These are phyloP conservation scores for Gastrolobium bilobum DNA, from an alignment of 306 rosid species.

Conservation along the genomic window DNA sequence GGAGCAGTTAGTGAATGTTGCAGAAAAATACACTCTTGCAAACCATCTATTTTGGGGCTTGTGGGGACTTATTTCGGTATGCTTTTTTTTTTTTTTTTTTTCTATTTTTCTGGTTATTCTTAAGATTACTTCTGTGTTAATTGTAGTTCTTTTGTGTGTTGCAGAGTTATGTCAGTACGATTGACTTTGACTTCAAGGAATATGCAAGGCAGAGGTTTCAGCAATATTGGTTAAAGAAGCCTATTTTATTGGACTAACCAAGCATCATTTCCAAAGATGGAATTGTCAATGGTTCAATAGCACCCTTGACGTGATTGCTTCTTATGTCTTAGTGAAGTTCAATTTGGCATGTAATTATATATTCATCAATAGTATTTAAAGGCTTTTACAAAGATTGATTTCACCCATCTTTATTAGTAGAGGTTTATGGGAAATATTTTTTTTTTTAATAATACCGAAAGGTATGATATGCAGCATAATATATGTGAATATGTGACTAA, in stretches of 20 bases:
- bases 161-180: constrained; percentile 84
- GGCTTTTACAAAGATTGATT: background rate
- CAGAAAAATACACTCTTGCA: constrained; percentile 55
- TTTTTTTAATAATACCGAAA: too few relatives aligned
- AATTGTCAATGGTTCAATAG: constrained; percentile 29
- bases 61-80: constrained; percentile 96
- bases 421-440: constrained; percentile 6
- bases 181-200: constrained; percentile 88
- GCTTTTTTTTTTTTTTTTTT: background rate
- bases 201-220: constrained; percentile 88
- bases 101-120: background rate
- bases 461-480: background rate
- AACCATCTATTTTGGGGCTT: constrained; percentile 90
- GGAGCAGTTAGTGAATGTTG: constrained; percentile 56
- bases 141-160: constrained; percentile 40
- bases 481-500: constrained; percentile 37
- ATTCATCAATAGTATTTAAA: constrained; percentile 11
- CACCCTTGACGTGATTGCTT: constrained; percentile 42
- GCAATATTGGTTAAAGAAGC: constrained; percentile 75
- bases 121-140: background rate
- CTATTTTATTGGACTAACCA: constrained; percentile 55
- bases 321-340: constrained; percentile 20
- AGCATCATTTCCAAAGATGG: constrained; percentile 20
- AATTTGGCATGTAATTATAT: constrained; percentile 5
- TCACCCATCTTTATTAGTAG: too few relatives aligned